Base-by-base conservation (phyloP, 169 alveolate species). In the Eimeria maxima region DNA sequence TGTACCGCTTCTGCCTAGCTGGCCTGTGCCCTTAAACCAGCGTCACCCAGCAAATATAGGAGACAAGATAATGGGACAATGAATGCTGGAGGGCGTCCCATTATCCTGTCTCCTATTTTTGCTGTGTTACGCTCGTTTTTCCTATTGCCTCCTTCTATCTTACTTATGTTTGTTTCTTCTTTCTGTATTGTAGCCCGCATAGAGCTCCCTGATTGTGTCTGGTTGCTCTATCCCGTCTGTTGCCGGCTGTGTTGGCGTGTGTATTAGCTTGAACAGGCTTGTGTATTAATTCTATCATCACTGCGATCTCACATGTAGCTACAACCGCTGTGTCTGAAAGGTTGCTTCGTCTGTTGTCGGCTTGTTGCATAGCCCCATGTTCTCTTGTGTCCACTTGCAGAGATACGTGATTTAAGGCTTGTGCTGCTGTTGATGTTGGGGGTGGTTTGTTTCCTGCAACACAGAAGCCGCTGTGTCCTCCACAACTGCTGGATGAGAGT, bases 401-500 rank as follows among this genome's bases (percentile, higher is more conserved):
- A 1, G 38, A 33, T 33, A 33, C 0, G 1, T 33, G 38, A 3
- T n/a, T 2, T 44, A 45, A 24, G n/a, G 29, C 27, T 71, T 50
- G 38, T 22, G 44, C 16, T 29, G 53, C 13, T 38, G 4, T 4
- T n/a, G 22, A 65, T 18, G 5, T 50, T 11, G 65, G 16, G 38
- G 22, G 1, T 78, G 38, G 42, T 29, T 24, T n/a, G 44, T 78
- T 78, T 63, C 20, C 27, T 78, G 57, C 20, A 3, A n/a, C 27
- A 47, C 93, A 86, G 93, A 47, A 16, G 76, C 93, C 93, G 47
- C 80, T 86, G 67, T 86, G 81, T 20, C 80, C 60, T 3, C 63
- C 93, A 8, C 47, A 5, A 4, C 50, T 86, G 45, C 7, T 33
- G 20, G 76, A 55, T 33, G 93, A 86, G 7, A 18, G 80, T 47